phyloP scores from a whole-genome alignment of 2,329 filamentous ascomycete genomes.

The Penicillium sclerotiorum region DNA sequence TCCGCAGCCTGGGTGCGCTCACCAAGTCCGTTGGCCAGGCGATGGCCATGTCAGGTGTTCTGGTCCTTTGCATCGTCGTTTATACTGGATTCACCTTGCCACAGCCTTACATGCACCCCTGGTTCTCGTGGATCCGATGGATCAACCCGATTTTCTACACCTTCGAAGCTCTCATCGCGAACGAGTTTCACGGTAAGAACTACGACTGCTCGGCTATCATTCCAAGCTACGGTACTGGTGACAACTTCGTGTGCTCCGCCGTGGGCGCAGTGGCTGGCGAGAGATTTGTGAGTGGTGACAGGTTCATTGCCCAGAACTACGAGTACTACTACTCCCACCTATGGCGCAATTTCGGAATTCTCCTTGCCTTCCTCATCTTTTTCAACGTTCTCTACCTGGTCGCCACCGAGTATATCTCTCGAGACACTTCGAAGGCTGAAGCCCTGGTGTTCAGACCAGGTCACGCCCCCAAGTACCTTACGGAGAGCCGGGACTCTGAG shows the following conservation, averaged over 20 bases:
- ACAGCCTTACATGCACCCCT: conserved; percentile 67
- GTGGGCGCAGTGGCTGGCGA: conserved; percentile 60
- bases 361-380: conserved; percentile 64
- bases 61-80: conserved; percentile 48
- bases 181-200: conserved; percentile 71
- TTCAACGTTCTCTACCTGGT: conserved; percentile 65
- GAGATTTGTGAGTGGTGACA: conserved; percentile 59
- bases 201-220: conserved; percentile 57
- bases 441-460: conserved; percentile 72
- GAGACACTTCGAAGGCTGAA: conserved; percentile 73
- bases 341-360: conserved; percentile 71
- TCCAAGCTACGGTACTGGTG: conserved; percentile 46
- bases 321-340: conserved; percentile 60
- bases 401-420: conserved; percentile 47
- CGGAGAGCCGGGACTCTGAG: conserved; percentile 5
- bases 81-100: conserved; percentile 52
- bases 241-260: conserved; percentile 58
- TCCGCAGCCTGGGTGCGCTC: conserved; percentile 74
- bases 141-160: conserved; percentile 77
- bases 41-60: conserved; percentile 56
- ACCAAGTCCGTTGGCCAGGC: conserved; percentile 67
- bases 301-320: conserved; percentile 58
- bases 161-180: conserved; percentile 80
- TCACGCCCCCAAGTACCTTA: conserved; percentile 30
- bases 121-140: conserved; percentile 79